These are phyloP conservation scores for Scutellaria baicalensis DNA, from an alignment of 257 asterid species.

Conservation along the genomic window DNA sequence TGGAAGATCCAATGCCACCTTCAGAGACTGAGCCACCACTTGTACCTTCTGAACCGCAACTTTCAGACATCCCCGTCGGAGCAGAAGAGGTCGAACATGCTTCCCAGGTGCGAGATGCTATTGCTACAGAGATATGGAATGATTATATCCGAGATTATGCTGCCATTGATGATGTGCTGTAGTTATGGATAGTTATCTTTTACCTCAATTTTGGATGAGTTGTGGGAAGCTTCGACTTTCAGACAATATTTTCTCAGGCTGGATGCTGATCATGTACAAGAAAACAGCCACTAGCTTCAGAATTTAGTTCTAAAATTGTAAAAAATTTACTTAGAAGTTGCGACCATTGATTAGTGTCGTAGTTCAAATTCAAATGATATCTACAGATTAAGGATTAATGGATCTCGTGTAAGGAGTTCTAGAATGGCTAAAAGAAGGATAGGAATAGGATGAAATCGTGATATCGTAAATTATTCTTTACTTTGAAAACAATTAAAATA, in stretches of 20 bases:
- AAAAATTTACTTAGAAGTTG: neutral
- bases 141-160: slow-evolving; percentile 20
- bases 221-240: neutral
- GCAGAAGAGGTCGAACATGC: slow-evolving; percentile 18
- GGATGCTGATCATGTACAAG: neutral
- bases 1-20: slow-evolving; percentile 29
- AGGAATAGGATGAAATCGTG: neutral
- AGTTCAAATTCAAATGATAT: neutral
- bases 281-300: neutral
- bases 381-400: neutral
- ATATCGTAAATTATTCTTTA: neutral
- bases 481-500: neutral
- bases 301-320: neutral
- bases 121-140: slow-evolving; percentile 32
- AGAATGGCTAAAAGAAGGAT: neutral
- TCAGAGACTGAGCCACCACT: slow-evolving; percentile 15
- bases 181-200: neutral
- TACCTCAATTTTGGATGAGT: neutral
- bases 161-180: slow-evolving; percentile 14
- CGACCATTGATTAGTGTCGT: neutral
- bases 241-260: neutral
- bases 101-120: slow-evolving; percentile 16
- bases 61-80: slow-evolving; percentile 12
- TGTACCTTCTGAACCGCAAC: slow-evolving; percentile 9
- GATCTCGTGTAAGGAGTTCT: neutral